Conservation (phyloP, 805 yeast genomes). For the Schizosaccharomyces osmophilus region DNA sequence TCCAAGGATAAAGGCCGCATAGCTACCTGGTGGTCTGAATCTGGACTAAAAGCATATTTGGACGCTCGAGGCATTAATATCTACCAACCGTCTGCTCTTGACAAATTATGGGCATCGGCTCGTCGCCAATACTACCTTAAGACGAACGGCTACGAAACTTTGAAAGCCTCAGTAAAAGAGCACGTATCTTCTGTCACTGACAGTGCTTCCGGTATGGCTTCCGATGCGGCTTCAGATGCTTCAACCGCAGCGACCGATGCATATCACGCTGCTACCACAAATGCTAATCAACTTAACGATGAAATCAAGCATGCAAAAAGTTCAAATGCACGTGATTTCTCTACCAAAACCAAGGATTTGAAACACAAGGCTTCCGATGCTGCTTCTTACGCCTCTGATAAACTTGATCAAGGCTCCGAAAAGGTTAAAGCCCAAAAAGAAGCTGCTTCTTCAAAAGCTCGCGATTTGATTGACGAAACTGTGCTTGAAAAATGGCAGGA, state of each 20-base stretch:
- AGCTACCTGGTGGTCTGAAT: constrained; percentile 16
- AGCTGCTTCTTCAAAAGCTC: neutral
- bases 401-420: neutral
- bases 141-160: neutral
- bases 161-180: neutral
- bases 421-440: neutral
- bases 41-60: constrained; percentile 21
- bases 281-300: neutral
- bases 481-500: constrained; percentile 17
- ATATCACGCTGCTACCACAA: neutral
- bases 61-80: constrained; percentile 15
- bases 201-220: neutral
- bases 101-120: neutral
- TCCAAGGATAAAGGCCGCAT: neutral
- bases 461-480: neutral
- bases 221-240: neutral
- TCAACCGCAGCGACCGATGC: neutral
- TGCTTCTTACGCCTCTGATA: neutral
- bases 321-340: neutral
- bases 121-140: neutral
- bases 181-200: neutral
- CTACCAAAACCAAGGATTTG: neutral
- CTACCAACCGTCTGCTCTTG: neutral
- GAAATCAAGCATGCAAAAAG: neutral
- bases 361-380: neutral